Evolutionary conservation across 2,329 filamentous ascomycete genomes (phyloP).

Genomic region (Epichloe bromicola): DNA sequence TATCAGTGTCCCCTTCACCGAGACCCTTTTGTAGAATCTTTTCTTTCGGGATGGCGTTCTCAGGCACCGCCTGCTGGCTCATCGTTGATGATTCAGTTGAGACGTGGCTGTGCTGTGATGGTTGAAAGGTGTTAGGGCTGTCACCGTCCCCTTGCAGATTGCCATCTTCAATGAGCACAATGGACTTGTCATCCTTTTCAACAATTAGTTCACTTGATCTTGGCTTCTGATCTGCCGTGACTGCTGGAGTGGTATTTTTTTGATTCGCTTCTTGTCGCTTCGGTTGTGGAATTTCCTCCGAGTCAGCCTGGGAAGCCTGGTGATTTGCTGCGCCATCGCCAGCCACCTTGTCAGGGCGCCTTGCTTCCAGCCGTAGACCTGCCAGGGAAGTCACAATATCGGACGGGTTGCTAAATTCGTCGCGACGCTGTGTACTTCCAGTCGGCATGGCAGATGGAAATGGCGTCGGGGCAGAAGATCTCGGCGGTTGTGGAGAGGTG

Average conservation of each 20-base stretch:
- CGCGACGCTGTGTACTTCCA: neutral
- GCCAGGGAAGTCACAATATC: constrained; percentile 21
- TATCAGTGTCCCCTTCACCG: constrained; percentile 68
- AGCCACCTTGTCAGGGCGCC: constrained; percentile 11
- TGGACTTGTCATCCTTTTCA: neutral
- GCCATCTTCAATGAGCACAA: neutral
- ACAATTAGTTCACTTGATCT: neutral
- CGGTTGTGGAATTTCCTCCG: constrained; percentile 3
- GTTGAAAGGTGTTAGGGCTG: neutral
- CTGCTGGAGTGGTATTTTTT: neutral
- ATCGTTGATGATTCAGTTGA: neutral
- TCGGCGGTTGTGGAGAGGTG: constrained; percentile 4
- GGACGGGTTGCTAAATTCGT: constrained; percentile 7
- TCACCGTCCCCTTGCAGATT: neutral
- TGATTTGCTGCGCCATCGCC: neutral
- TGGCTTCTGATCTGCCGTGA: neutral
- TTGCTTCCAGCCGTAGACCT: constrained; percentile 17
- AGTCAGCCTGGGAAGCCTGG: constrained; percentile 6
- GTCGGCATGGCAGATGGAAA: neutral
- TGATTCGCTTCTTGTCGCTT: constrained; percentile 10
- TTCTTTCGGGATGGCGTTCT: neutral
- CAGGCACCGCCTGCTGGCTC: neutral
- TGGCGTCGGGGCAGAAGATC: neutral
- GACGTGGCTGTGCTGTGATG: constrained; percentile 1
- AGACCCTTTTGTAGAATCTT: constrained; percentile 36